Percentiles rank a stretch among this genome's conserved stretches.
phyloP scores from a whole-genome alignment of 208 protist genomes.

The Leishmania major region DNA sequence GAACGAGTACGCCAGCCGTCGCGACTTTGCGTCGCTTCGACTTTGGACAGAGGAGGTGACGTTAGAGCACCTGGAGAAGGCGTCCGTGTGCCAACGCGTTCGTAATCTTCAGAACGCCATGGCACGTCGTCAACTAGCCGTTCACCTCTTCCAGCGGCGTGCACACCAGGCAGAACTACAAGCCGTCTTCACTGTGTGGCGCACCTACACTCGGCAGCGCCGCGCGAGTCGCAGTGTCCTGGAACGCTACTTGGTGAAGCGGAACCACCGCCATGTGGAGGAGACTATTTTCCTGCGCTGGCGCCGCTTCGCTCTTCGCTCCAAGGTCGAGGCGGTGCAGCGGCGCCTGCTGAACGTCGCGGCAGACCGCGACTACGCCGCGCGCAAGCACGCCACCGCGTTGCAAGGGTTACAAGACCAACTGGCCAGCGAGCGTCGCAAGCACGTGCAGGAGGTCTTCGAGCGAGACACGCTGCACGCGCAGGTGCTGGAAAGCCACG shows the following conservation, averaged over 20 bases:
- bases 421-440: conserved; percentile 16
- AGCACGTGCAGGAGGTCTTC: conserved; percentile 21
- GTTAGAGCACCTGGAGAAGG: conserved; percentile 38
- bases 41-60: conserved; percentile 72
- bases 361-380: conserved; percentile 10
- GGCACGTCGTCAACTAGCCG: conserved; percentile 48
- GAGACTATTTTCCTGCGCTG: conserved; percentile 75
- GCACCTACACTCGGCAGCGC: conserved; percentile 30
- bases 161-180: conserved; percentile 36
- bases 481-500: conserved; percentile 72
- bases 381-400: conserved; percentile 12
- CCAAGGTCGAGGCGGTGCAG: conserved; percentile 41
- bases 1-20: conserved; percentile 34
- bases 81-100: conserved; percentile 35
- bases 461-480: conserved; percentile 55
- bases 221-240: conserved; percentile 36
- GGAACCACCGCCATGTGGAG: conserved; percentile 33
- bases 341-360: conserved; percentile 36
- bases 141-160: conserved; percentile 48
- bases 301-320: conserved; percentile 59
- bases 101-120: conserved; percentile 47
- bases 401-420: conserved; percentile 26
- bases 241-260: conserved; percentile 38
- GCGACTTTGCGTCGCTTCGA: conserved; percentile 55
- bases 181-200: conserved; percentile 59